Base-by-base conservation (phyloP, 495 filamentous ascomycete genomes). In the Aspergillus kassunensis region DNA sequence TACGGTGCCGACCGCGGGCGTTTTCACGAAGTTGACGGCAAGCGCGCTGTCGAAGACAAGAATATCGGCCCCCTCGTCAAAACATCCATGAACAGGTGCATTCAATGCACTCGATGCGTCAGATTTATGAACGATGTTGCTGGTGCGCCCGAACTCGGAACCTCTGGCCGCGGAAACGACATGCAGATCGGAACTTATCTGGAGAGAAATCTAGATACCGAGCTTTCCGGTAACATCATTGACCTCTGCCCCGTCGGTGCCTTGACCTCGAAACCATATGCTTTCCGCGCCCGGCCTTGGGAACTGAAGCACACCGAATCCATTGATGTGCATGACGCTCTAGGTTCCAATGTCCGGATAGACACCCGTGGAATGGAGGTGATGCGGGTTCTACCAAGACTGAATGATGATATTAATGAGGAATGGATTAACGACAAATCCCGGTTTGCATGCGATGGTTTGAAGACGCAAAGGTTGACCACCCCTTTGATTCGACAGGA, bases 391-490 rank as follows among this genome's bases (percentile, higher is more conserved):
- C 62, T 95, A 15, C 93, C 93, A 13, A 80, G 93, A 58, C 79
- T 97, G 43, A 98, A 97, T 65, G 93, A 98, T 59, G 91, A 97
- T 64, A 81, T 98, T 54, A 98, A 98, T 68, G 93, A 98, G 72
- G 93, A 97, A 72, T 98, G 93, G 93, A 96, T 98, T 64, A 92
- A 97, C 64, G 93, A 98, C 75, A 98, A 98, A 76, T 86, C 90
- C 19, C 81, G 93, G 25, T 98, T 97, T 69, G 92, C 93, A 7
- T 96, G 91, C 68, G 93, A 98, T 72, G 93, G 92, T n/a, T 74
- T 98, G 54, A 91, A 86, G 79, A 96, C 91, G 27, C 93, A 98
- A 68, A 79, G 93, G 50, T 77, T 98, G 19, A 97, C 93, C 27
- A 93, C 89, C 36, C 93, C 93, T 4, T 73, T 98, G 34, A 87